Base-by-base conservation (phyloP, 768 basidiomycete genomes). In the Boletus pseudopeckii region DNA sequence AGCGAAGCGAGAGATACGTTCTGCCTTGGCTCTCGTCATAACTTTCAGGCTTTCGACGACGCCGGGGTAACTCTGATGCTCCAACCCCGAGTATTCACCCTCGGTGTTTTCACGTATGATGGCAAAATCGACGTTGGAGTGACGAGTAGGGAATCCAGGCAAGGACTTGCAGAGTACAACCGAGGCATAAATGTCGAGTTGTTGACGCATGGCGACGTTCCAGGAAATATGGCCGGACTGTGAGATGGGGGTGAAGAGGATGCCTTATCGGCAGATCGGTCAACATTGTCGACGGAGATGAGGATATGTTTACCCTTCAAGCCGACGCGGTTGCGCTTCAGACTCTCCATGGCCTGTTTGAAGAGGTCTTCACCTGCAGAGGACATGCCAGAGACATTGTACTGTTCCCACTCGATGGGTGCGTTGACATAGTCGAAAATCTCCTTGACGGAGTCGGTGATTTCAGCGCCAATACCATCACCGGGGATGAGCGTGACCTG, bases 101-200 rank as follows among this genome's bases (percentile, higher is more conserved):
- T 99, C 97, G 15, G 97, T 99, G 77, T 99, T 99, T 74, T 99
- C 97, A 74, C 97, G 93, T 68, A 99, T 98, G 73, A 99, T 95
- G 65, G 92, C 95, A 71, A 98, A 97, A 75, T 99, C 96, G 68
- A 99, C 97, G 68, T 96, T 90, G 55, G 84, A 79, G 74, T 99
- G 97, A 58, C 97, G 89, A 36, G 97, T 98, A 40, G 95, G 90
- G 75, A 92, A 85, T 48, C 97, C 97, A 13, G 93, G 92, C 48
- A 98, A 84, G 43, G 96, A 93, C 75, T 98, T 98, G 86, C 96
- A 98, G 49, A 98, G 82, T 49, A 98, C 94, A 63, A 98, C 90
- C 10, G 96, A 98, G 22, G 97, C 97, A 72, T 98, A 99, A 63
- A 99, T 98, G 73, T 99, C 97, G 59, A 99, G 89, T 69, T 96